phyloP scores from a whole-genome alignment of 306 rosid species.

The Pterocarpus macrocarpus region DNA sequence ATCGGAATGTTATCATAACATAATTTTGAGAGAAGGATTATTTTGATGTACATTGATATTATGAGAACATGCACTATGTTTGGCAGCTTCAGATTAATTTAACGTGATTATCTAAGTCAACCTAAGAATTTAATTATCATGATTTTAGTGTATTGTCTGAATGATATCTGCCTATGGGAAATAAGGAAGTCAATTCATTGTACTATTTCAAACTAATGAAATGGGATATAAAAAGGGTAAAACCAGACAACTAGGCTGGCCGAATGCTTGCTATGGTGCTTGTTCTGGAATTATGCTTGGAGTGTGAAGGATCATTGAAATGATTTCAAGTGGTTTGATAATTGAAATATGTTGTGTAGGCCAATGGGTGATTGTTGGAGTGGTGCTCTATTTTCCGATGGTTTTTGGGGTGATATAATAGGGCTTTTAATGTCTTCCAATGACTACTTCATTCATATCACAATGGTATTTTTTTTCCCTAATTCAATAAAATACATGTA shows the following conservation, averaged over 20 bases:
- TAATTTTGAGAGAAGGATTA: conserved; percentile 13
- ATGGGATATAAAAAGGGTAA: not conserved
- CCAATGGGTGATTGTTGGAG: too few species aligned
- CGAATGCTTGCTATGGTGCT: too few species aligned
- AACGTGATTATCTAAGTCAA: conserved; percentile 33
- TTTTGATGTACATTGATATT: conserved; percentile 21
- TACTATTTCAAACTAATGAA: not conserved
- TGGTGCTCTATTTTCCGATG: too few species aligned
- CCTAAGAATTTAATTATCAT: not conserved
- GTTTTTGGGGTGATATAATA: too few species aligned
- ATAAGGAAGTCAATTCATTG: not conserved
- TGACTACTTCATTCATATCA: too few species aligned
- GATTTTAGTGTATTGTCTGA: not conserved
- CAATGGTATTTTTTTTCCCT: too few species aligned
- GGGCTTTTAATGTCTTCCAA: too few species aligned
- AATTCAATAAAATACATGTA: too few species aligned
- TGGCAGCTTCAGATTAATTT: conserved; percentile 32
- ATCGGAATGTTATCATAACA: conserved; percentile 4
- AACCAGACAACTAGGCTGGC: not conserved
- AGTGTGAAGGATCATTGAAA: too few species aligned
- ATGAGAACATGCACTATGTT: conserved; percentile 6
- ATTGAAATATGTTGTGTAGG: too few species aligned
- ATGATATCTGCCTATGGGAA: conserved; percentile 13
- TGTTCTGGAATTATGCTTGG: too few species aligned
- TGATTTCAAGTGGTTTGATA: too few species aligned